Percentiles rank a stretch among this genome's conserved stretches.
These are phyloP conservation scores for Colletotrichum salicis DNA, from an alignment of 2,329 filamentous ascomycete genomes.

Conservation along the genomic window DNA sequence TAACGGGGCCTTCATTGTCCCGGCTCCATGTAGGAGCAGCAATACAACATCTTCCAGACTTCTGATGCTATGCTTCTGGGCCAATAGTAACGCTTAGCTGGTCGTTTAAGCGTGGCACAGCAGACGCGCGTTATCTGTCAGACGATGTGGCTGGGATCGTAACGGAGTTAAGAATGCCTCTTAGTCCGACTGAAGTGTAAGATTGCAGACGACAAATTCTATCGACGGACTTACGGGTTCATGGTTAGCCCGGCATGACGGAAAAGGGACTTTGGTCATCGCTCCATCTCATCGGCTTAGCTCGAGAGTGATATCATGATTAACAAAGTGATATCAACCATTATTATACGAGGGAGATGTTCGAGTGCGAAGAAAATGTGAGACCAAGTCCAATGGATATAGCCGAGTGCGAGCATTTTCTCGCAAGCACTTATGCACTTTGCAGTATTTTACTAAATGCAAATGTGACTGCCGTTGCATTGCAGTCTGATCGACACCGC, in stretches of 20 bases:
- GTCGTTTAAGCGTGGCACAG: neutral
- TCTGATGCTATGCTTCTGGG: neutral
- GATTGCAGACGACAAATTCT: neutral
- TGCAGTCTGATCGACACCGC: neutral
- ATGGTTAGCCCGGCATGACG: neutral
- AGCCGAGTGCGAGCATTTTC: neutral
- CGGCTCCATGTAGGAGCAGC: neutral
- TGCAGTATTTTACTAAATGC: neutral
- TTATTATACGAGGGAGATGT: neutral
- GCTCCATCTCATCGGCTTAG: too few species aligned
- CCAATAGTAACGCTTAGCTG: neutral
- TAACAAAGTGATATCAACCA: too few species aligned
- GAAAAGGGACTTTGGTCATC: accelerated
- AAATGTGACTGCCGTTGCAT: neutral
- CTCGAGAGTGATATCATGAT: too few species aligned
- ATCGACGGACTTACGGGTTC: neutral
- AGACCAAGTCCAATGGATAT: neutral
- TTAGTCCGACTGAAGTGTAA: neutral
- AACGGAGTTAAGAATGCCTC: neutral
- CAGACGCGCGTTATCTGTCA: neutral
- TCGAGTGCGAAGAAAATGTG: neutral
- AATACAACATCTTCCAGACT: neutral
- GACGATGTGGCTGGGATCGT: neutral
- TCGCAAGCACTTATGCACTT: neutral
- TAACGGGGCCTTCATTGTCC: neutral